Evolutionary conservation across 2,329 filamentous ascomycete genomes (phyloP).

Genomic region (Zasmidium cellare): DNA sequence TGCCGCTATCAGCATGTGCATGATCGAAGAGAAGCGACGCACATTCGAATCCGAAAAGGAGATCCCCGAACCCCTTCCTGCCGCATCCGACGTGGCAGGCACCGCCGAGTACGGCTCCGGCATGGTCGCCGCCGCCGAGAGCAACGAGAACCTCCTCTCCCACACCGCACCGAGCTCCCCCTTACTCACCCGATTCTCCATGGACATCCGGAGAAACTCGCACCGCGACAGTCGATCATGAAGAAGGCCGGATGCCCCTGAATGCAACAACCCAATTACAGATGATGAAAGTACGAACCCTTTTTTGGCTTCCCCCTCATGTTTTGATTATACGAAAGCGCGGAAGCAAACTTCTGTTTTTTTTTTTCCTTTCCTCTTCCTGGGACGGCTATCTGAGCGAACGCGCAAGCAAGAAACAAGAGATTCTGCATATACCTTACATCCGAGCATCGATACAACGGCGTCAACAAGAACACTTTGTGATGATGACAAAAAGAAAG

Average conservation of each 20-base stretch:
- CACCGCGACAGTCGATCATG: conserved; percentile 24
- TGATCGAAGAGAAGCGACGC: conserved; percentile 46
- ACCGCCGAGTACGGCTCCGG: conserved; percentile 22
- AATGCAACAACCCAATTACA: neutral
- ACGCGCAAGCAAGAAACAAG: neutral
- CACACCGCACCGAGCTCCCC: conserved; percentile 29
- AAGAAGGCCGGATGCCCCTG: conserved; percentile 15
- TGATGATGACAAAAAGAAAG: neutral
- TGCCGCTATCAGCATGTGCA: conserved; percentile 71
- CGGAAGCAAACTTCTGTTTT: neutral
- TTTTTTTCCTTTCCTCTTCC: too few relatives aligned
- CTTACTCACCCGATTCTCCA: conserved; percentile 25
- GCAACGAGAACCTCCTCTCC: conserved; percentile 24
- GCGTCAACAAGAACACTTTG: neutral
- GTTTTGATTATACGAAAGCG: neutral
- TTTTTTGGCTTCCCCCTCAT: conserved; percentile 3
- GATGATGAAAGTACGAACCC: conserved; percentile 3
- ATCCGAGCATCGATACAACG: conserved; percentile 15
- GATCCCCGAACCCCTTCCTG: conserved; percentile 14
- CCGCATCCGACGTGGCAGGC: conserved; percentile 21
- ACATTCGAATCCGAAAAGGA: conserved; percentile 30
- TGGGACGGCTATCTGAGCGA: conserved; percentile 23
- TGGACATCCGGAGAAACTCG: conserved; percentile 23
- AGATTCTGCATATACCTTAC: conserved; percentile 13
- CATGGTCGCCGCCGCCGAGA: conserved; percentile 27